Percentiles rank a stretch among this genome's conserved stretches.
Evolutionary conservation across 106 monocot genomes (phyloP).

Genomic region (Allium cepa): DNA sequence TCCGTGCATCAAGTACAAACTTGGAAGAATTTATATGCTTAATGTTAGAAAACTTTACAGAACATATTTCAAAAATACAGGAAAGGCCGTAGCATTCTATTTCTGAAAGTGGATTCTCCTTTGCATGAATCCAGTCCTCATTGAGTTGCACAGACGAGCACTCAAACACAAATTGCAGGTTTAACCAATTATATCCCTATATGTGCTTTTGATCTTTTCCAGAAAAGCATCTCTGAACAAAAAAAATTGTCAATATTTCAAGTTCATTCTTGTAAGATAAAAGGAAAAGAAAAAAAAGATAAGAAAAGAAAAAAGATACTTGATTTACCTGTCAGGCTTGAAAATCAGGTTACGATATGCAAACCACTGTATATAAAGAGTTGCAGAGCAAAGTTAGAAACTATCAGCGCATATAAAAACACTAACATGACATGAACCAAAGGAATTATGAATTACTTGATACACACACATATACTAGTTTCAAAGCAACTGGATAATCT

Average conservation of each 20-base stretch:
- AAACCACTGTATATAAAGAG: slow-evolving; percentile 59
- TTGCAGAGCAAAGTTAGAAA: neutral
- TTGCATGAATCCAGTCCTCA: neutral
- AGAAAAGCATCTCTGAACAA: slow-evolving; percentile 46
- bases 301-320: neutral
- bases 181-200: slow-evolving; percentile 39
- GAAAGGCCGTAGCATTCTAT: too few species aligned
- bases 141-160: neutral
- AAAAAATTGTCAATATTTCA: neutral
- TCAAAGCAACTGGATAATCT: neutral
- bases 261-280: neutral
- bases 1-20: too few species aligned
- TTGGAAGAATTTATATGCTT: too few species aligned
- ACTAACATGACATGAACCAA: neutral
- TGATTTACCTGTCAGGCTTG: slow-evolving; percentile 58
- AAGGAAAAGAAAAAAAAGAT: neutral
- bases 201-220: slow-evolving; percentile 41
- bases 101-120: slow-evolving; percentile 1
- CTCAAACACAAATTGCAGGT: neutral
- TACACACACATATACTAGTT: neutral
- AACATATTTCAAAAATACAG: too few species aligned
- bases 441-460: neutral
- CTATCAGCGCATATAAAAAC: neutral
- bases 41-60: too few species aligned
- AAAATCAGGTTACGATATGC: slow-evolving; percentile 57